Percentiles rank a stretch among this genome's conserved stretches.
phyloP scores from a whole-genome alignment of 768 basidiomycete species.

The Cyclocybe aegerita region DNA sequence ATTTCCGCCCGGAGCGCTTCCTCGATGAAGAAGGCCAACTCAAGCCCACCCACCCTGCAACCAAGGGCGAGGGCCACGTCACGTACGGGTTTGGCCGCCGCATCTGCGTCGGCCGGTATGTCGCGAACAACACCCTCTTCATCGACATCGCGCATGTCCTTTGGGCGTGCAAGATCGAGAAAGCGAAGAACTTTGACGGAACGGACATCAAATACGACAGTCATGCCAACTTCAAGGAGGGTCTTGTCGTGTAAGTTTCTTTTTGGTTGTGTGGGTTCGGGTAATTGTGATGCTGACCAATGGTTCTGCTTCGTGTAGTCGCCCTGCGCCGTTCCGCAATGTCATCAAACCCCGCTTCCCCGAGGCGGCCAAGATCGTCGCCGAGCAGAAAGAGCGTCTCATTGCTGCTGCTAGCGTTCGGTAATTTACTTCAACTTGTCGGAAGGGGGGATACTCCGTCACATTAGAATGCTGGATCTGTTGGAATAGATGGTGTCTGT shows the following conservation, averaged over 20 bases:
- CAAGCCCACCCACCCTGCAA: background rate
- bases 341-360: too few relatives aligned
- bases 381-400: too few relatives aligned
- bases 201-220: background rate
- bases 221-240: background rate
- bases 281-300: background rate
- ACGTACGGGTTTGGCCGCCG: background rate
- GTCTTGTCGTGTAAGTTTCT: background rate
- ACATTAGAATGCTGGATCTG: too few relatives aligned
- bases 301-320: background rate
- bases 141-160: constrained; percentile 30
- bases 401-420: too few relatives aligned
- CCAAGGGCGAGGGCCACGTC: background rate
- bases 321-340: background rate
- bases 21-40: constrained; percentile 12
- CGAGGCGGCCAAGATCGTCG: too few relatives aligned
- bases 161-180: constrained; percentile 12
- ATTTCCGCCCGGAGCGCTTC: constrained; percentile 26
- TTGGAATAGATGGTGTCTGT: too few relatives aligned
- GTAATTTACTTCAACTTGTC: too few relatives aligned
- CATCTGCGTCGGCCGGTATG: constrained; percentile 31
- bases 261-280: background rate
- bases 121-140: constrained; percentile 33
- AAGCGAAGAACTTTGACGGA: background rate
- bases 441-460: too few relatives aligned